A percentile compares a stretch with the other conserved stretches of the same genome.
phyloP scores from a whole-genome alignment of 2,329 filamentous ascomycete genomes.

The Exophiala lecanii-corni region DNA sequence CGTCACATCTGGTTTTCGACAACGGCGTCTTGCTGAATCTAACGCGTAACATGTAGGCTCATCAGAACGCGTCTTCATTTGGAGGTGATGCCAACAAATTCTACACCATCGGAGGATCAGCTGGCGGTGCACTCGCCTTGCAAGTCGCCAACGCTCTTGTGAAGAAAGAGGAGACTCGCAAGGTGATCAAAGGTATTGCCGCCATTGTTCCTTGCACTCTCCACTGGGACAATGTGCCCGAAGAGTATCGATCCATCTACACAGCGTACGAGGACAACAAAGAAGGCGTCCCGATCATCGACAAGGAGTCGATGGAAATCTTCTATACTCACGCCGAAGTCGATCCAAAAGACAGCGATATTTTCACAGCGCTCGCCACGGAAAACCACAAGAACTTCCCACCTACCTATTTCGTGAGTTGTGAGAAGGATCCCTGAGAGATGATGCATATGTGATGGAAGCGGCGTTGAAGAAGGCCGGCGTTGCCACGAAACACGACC shows the following conservation, averaged over 20 bases:
- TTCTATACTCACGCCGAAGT: slow-evolving; percentile 20
- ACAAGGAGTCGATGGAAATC: slow-evolving; percentile 20
- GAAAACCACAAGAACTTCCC: slow-evolving; percentile 26
- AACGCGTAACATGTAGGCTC: slow-evolving; percentile 12
- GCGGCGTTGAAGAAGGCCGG: slow-evolving; percentile 24
- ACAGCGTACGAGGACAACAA: slow-evolving; percentile 36
- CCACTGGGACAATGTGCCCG: slow-evolving; percentile 36
- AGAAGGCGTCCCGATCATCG: slow-evolving; percentile 34
- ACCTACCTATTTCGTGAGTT: slow-evolving; percentile 23
- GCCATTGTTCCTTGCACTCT: slow-evolving; percentile 35
- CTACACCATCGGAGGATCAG: slow-evolving; percentile 36
- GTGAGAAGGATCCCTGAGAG: slow-evolving; percentile 24
- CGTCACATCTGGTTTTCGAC: background rate
- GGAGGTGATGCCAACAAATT: slow-evolving; percentile 28
- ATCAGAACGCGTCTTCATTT: slow-evolving; percentile 19
- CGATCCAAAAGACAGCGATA: slow-evolving; percentile 19
- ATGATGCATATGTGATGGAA: slow-evolving; percentile 26
- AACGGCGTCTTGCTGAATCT: background rate
- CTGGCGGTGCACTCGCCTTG: slow-evolving; percentile 37
- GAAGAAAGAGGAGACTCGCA: slow-evolving; percentile 32
- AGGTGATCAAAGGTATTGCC: slow-evolving; percentile 36
- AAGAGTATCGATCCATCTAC: slow-evolving; percentile 31
- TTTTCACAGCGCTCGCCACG: slow-evolving; percentile 21
- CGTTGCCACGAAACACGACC: slow-evolving; percentile 23
- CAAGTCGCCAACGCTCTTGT: slow-evolving; percentile 35